Base-by-base conservation (phyloP, 306 rosid genomes). In the Crotalaria pallida region DNA sequence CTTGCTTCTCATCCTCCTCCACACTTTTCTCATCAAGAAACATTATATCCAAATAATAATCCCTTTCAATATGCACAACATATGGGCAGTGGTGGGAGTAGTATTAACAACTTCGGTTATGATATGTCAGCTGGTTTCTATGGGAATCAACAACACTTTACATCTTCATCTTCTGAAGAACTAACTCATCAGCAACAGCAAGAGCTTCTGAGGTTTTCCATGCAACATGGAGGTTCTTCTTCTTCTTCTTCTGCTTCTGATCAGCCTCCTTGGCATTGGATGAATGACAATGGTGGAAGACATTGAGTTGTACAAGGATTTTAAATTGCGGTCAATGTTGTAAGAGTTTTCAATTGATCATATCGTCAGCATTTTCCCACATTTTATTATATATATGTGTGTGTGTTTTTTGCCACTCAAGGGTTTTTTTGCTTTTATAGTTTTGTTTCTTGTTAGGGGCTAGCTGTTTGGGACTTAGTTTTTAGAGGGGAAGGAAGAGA, bases 181-280 rank as follows among this genome's bases (percentile, higher is more conserved):
- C 13, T 62, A 52, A 26, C 88, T 22, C 69, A 63, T 19, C 84
- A 69, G 58, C 81, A 80, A 13, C 69, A 87, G n/a, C 43, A 76
- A 21, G 80, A 79, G 53, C 71, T 72, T 34, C 4, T 48, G 21
- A 67, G 70, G 34, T 74, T 73, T 76, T 71, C 85, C 0, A 77
- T 67, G 87, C 91, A 78, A 8, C 77, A 57, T 15, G 90, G 86
- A 40, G 84, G 86, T 48, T 73, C 86, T 52, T 81, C 85, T 61
- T n/a, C n/a, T n/a, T n/a, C n/a, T n/a, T n/a, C n/a, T n/a, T 57
- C 87, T 6, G 15, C 65, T 36, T 63, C 81, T 17, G 67, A 2
- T 55, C 13, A 67, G 22, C 86, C 77, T 67, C 50, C 75, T 12
- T 6, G 23, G 11, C 72, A 78, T 65, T 77, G 79, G 85, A 77